Percentiles rank a stretch among this genome's conserved stretches.
Conservation (phyloP, 1,139 yeast genomes). For the Saccharomyces uvarum region DNA sequence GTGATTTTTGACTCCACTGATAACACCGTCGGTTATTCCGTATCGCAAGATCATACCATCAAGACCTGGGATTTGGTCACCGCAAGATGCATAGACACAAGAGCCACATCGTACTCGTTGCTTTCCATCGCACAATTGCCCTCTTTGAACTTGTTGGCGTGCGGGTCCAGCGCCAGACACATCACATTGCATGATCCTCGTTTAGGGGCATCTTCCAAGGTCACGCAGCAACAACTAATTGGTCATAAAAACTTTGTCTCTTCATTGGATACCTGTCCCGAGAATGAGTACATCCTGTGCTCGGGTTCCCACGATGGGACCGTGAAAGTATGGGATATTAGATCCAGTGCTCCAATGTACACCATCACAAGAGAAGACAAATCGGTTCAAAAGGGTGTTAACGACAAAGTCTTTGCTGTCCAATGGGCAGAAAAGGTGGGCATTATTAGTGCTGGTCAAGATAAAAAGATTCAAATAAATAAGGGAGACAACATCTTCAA, state of each 20-base stretch:
- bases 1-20: conserved; percentile 69
- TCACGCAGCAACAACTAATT: conserved; percentile 59
- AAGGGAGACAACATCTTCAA: conserved; percentile 38
- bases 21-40: conserved; percentile 79
- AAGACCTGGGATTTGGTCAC: conserved; percentile 95
- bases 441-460: conserved; percentile 89
- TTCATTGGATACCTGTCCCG: conserved; percentile 63
- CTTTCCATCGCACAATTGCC: conserved; percentile 67
- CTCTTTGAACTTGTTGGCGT: conserved; percentile 60
- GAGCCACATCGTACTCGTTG: conserved; percentile 80
- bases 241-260: conserved; percentile 94
- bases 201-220: conserved; percentile 40
- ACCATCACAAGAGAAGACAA: conserved; percentile 67
- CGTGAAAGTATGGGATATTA: conserved; percentile 89
- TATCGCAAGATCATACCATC: conserved; percentile 89
- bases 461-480: conserved; percentile 84
- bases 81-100: conserved; percentile 73
- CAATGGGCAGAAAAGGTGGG: conserved; percentile 78
- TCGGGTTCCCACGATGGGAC: conserved; percentile 95
- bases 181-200: conserved; percentile 91
- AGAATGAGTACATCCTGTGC: conserved; percentile 69
- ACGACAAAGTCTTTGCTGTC: conserved; percentile 71
- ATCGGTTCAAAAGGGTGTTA: conserved; percentile 33
- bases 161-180: conserved; percentile 95
- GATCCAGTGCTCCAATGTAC: conserved; percentile 79